Base-by-base conservation (phyloP, 2,329 filamentous ascomycete genomes). In the Lecanosticta acicola region DNA sequence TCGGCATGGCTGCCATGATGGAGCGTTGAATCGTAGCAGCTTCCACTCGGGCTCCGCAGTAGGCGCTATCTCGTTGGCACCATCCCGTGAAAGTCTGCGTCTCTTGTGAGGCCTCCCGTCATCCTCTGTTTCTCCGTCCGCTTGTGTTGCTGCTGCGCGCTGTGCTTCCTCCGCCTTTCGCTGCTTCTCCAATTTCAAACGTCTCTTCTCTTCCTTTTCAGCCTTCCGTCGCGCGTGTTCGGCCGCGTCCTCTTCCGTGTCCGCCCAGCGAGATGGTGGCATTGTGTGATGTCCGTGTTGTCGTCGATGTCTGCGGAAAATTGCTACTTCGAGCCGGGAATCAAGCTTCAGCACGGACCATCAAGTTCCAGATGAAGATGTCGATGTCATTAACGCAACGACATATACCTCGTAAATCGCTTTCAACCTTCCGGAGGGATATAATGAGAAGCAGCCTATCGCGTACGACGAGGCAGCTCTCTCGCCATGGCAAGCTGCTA, bases 161-260 rank as follows among this genome's bases (percentile, higher is more conserved):
- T 63, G 53, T 44, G 51, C 58, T 54, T 74, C 77, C 53, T 86
- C 81, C 29, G 79, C 74, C 60, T 79, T 79, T 47, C 81, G 82
- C 56, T 86, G 84, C 67, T 89, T 94, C 63, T 90, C 85, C 20
- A 82, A 84, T 67, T 93, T 96, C 41, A 81, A 71, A 40, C 85
- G 83, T 68, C 85, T 88, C 75, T 93, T 94, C 60, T 89, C 85
- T 68, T 94, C 88, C 69, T 91, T 96, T 64, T 93, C 87, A 51
- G 75, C 78, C 68, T 85, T 91, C 45, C 81, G 76, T 61, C 82
- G 80, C 16, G 82, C 81, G 49, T 87, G 83, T 34, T 84, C 75
- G 35, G 80, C 85, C 17, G 81, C 80, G 64, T 96, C 89, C 57
- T 89, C 87, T 58, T 87, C 86, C 37, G 85, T 81, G 61, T 89